phyloP scores from a whole-genome alignment of 179 eudicot species.

The Beta lomatogona region DNA sequence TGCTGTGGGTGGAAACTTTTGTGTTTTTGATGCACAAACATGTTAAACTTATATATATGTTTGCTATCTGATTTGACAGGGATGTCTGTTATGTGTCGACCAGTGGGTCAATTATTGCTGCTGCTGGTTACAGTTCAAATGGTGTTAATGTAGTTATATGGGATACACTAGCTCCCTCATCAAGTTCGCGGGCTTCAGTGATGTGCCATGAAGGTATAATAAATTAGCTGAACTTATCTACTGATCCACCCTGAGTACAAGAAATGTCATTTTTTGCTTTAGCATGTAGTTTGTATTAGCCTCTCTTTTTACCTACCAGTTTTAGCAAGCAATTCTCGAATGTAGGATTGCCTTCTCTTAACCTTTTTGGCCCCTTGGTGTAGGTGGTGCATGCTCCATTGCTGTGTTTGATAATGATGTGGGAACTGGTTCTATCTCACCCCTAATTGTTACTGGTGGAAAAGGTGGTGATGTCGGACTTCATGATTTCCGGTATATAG shows the following conservation, averaged over 20 bases:
- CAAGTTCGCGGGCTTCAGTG: constrained; percentile 92
- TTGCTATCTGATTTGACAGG: constrained; percentile 44
- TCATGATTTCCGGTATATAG: constrained; percentile 99
- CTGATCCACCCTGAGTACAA: neutral
- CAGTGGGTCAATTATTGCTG: constrained; percentile 93
- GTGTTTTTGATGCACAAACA: neutral
- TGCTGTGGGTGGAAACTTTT: neutral
- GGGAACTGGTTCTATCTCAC: constrained; percentile 95
- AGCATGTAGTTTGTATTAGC: neutral
- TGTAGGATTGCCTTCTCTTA: constrained; percentile 1
- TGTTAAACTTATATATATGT: neutral
- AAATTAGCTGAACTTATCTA: neutral
- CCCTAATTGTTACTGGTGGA: constrained; percentile 92
- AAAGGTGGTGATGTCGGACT: constrained; percentile 95
- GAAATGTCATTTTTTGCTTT: neutral
- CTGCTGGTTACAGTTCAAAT: constrained; percentile 85
- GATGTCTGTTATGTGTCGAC: constrained; percentile 86
- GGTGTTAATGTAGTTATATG: constrained; percentile 87
- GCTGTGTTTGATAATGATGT: constrained; percentile 88
- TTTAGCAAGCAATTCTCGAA: neutral
- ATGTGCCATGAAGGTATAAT: constrained; percentile 97
- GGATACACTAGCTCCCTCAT: constrained; percentile 97
- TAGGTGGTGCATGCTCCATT: constrained; percentile 90
- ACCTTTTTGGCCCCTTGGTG: constrained; percentile 19
- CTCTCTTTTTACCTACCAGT: neutral